Evolutionary conservation across 1,139 yeast species (phyloP), one percentile per base, ranked within the genome.

Genomic region (Hyphopichia buzzinii): DNA sequence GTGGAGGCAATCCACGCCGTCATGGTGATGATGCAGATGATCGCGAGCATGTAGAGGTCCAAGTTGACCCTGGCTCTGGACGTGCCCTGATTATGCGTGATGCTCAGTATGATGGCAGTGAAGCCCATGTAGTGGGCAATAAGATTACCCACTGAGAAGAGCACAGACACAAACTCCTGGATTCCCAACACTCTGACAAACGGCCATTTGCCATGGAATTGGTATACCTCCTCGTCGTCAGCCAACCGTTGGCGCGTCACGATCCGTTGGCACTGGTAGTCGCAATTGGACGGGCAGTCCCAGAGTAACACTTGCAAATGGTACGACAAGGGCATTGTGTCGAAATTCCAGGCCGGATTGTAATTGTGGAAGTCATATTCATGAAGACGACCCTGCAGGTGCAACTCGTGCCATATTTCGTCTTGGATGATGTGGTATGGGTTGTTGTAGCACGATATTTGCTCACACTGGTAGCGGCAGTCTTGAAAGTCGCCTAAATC

Each of bases 191-290:
- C 53, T 38, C 98, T 71, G 29, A 67, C 47, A 52, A 92, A 92
- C 2, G 97, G 97, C 98, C 98, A 92, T 61, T 92, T 92, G 0
- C 98, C 98, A 57, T 92, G 97, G 61, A 88, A 92, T 55, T 92
- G 98, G 33, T 74, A 74, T 2, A 87, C 64, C 38, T 78, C 80
- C 37, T 75, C 72, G 8, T 50, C 39, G 3, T 62, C 48, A 0
- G 42, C 46, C 14, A 67, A 64, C 16, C 96, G 67, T 32, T 72
- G 64, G 2, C 52, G 49, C 0, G 96, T 89, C 31, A 90, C 68
- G 12, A 77, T 57, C 40, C 86, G 78, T 57, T 92, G 97, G 56
- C 98, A 92, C 47, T 79, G 84, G 59, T 92, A 92, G 59, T 92
- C 97, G 60, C 98, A 92, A 54, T 92, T 83, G 32, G 81, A 76